Evolutionary conservation across 305 asterid genomes (phyloP), one percentile per base, ranked within the genome.

Genomic region (Euphrasia arctica): DNA sequence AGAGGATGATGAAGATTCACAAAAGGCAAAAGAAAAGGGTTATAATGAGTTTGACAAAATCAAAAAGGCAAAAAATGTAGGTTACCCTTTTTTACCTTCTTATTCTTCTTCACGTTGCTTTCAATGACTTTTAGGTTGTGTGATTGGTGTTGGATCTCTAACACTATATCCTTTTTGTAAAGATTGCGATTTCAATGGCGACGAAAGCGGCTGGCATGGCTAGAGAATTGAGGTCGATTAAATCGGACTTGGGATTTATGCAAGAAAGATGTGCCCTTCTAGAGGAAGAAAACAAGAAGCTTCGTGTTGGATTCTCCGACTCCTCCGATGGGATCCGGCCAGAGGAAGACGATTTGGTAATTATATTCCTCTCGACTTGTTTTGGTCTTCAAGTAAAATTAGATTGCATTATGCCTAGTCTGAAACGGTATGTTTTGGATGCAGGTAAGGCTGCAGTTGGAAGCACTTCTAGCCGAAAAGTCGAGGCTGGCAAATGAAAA

Each of bases 121-220:
- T 2, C 4, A 4, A 34, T 39, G 50, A 2, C 54, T 6, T 12
- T 51, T 58, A 62, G 63, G 11, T 8, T 15, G 61, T 64, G 32
- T 67, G 43, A 54, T 18, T 18, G 22, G 67, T 70, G 43, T 61
- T 63, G 50, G 68, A 50, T 54, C 12, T 54, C 22, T 18, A 18
- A 18, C 0, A 8, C 13, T 9, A 2, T 51, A 15, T 51, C 11
- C 11, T 51, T 54, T 54, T 22, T 25, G 59, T 43, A 18, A 54
- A 93, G 99, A 75, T 88, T 73, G 97, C 99, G 0, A 73, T 93
- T 64, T 82, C 96, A 14, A 86, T 93, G 99, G 97, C 99, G 2
- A 80, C 90, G 12, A 88, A 80, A 78, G 95, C 97, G 2, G 85
- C 91, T 34, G 66, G 86, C 4, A 72, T 93, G 79, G 92, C 96